A percentile compares a stretch with the other conserved stretches of the same genome.
Evolutionary conservation across 495 filamentous ascomycete genomes (phyloP).

Genomic region (Hypoxylon perforatum): DNA sequence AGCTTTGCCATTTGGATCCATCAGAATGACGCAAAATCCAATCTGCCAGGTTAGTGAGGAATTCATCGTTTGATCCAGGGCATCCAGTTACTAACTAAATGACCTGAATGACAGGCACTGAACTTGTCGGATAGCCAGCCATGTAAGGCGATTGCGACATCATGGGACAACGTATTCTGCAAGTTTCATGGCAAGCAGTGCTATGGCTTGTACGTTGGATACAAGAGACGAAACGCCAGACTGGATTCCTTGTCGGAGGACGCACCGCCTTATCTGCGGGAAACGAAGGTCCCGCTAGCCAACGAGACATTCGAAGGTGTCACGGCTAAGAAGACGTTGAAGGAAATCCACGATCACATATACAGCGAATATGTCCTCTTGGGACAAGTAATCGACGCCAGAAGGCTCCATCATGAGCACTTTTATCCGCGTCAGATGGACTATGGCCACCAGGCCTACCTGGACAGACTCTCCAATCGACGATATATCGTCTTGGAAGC

Average conservation of each 20-base stretch:
- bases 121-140: constrained; percentile 53
- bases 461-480: constrained; percentile 57
- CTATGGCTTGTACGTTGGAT: constrained; percentile 61
- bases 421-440: constrained; percentile 61
- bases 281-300: constrained; percentile 47
- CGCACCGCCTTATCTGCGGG: constrained; percentile 52
- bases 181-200: constrained; percentile 58
- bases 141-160: constrained; percentile 51
- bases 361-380: constrained; percentile 57
- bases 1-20: not conserved
- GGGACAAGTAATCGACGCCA: constrained; percentile 61
- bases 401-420: constrained; percentile 64
- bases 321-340: constrained; percentile 48
- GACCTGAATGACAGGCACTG: constrained; percentile 48
- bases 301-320: constrained; percentile 56
- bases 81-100: constrained; percentile 4
- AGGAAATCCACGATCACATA: constrained; percentile 57
- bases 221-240: constrained; percentile 59
- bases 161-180: constrained; percentile 60
- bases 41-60: constrained; percentile 35
- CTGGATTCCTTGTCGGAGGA: constrained; percentile 53
- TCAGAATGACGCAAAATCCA: constrained; percentile 15
- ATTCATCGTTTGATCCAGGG: not conserved
- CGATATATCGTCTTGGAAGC: constrained; percentile 54
- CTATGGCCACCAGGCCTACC: constrained; percentile 57